Conservation (phyloP, 495 filamentous ascomycete species). For the Penicillium taxi region DNA sequence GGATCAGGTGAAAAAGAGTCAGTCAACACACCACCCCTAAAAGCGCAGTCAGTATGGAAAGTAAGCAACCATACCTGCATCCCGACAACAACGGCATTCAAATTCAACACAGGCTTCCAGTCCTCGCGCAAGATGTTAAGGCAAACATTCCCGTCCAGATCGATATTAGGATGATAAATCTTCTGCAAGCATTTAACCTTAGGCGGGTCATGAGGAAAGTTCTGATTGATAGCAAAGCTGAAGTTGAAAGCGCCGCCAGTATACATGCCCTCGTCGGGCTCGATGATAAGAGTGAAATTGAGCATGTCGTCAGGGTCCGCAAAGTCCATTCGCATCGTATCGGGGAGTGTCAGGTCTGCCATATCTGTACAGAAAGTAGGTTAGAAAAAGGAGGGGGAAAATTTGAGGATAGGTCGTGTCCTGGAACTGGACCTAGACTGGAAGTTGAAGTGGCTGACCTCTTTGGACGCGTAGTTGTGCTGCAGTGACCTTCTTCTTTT, state of each 20-base stretch:
- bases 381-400: not conserved
- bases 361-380: slow-evolving; percentile 53
- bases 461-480: slow-evolving; percentile 94
- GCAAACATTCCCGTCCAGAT: slow-evolving; percentile 95
- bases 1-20: slow-evolving; percentile 2
- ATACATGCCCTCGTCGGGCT: slow-evolving; percentile 98
- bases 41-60: not conserved
- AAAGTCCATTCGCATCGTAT: slow-evolving; percentile 88
- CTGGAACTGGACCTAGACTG: not conserved
- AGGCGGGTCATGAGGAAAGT: slow-evolving; percentile 94
- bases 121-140: slow-evolving; percentile 95
- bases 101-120: slow-evolving; percentile 96
- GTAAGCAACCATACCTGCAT: slow-evolving; percentile 55
- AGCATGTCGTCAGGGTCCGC: slow-evolving; percentile 94
- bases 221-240: slow-evolving; percentile 83
- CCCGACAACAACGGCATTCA: slow-evolving; percentile 94
- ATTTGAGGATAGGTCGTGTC: not conserved
- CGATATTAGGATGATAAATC: slow-evolving; percentile 99
- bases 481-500: slow-evolving; percentile 97
- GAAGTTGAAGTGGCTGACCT: slow-evolving; percentile 44
- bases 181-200: slow-evolving; percentile 98
- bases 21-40: not conserved
- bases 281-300: slow-evolving; percentile 87
- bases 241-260: slow-evolving; percentile 84
- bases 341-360: slow-evolving; percentile 79